Evolutionary conservation across 2,329 filamentous ascomycete genomes (phyloP).

Genomic region (Ambrosiella xylebori): DNA sequence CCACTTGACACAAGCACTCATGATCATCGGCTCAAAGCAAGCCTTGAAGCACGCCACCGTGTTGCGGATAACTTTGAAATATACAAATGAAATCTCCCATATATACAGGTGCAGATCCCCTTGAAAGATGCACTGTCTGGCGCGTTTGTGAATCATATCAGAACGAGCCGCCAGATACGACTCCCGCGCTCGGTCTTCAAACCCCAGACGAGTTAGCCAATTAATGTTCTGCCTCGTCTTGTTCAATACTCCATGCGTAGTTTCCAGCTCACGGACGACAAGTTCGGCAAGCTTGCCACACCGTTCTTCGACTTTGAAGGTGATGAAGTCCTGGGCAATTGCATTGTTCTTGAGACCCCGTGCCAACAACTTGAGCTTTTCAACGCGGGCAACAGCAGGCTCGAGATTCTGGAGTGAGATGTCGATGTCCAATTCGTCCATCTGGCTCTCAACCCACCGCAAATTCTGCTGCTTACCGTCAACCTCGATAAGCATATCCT

Average conservation of each 20-base stretch:
- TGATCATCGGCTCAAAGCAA: constrained; percentile 73
- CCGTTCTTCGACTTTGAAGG: constrained; percentile 75
- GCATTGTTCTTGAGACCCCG: constrained; percentile 68
- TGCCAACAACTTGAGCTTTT: constrained; percentile 66
- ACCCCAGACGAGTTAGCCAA: constrained; percentile 76
- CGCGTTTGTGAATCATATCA: constrained; percentile 61
- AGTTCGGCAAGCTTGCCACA: constrained; percentile 60
- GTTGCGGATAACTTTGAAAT: constrained; percentile 87
- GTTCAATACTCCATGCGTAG: constrained; percentile 57
- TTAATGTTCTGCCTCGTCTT: constrained; percentile 66
- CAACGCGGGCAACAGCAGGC: constrained; percentile 63
- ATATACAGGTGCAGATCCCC: constrained; percentile 86
- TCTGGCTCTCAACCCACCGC: constrained; percentile 85
- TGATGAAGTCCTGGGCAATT: constrained; percentile 82
- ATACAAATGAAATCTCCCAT: constrained; percentile 87
- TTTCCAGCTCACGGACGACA: constrained; percentile 59
- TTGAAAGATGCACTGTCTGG: constrained; percentile 86
- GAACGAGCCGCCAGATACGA: constrained; percentile 69
- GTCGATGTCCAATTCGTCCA: constrained; percentile 91
- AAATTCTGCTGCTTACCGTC: constrained; percentile 94
- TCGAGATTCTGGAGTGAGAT: constrained; percentile 85
- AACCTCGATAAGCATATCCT: constrained; percentile 84
- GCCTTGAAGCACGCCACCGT: constrained; percentile 76
- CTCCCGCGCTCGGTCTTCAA: constrained; percentile 75
- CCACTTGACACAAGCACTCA: constrained; percentile 94